phyloP scores from a whole-genome alignment of 2,329 filamentous ascomycete genomes.

The Trichoderma polysporum region DNA sequence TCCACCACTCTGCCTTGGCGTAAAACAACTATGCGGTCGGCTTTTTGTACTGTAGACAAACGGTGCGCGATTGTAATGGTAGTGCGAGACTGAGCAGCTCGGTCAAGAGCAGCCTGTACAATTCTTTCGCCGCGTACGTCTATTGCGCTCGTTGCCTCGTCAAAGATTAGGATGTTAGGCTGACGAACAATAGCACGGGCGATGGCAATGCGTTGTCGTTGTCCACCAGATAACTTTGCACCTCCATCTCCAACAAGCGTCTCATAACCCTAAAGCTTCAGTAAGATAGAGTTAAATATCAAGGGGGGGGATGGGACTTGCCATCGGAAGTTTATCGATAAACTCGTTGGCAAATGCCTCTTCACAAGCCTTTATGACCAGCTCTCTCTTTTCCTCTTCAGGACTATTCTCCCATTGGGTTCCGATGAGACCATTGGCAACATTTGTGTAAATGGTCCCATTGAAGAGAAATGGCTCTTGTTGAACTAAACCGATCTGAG shows the following conservation, averaged over 20 bases:
- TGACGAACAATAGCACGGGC: constrained; percentile 62
- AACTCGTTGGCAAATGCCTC: constrained; percentile 29
- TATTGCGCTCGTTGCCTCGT: constrained; percentile 63
- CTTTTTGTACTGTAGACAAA: constrained; percentile 41
- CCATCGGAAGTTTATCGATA: constrained; percentile 24
- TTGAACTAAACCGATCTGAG: constrained; percentile 47
- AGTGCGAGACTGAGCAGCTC: constrained; percentile 54
- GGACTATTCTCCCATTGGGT: constrained; percentile 12
- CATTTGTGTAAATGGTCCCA: constrained; percentile 43
- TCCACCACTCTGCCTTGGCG: constrained; percentile 29
- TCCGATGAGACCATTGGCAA: constrained; percentile 39
- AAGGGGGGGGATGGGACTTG: neutral
- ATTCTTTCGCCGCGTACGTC: constrained; percentile 44
- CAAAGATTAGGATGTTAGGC: constrained; percentile 61
- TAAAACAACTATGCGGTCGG: constrained; percentile 36
- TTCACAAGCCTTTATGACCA: constrained; percentile 25
- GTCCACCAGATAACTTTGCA: constrained; percentile 49
- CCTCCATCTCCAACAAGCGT: constrained; percentile 30
- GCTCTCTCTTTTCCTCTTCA: neutral
- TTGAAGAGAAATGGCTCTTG: constrained; percentile 51
- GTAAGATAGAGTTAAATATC: neutral
- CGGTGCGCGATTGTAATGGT: constrained; percentile 64
- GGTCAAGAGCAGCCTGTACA: constrained; percentile 55
- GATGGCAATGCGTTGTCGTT: constrained; percentile 65
- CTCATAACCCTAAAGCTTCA: constrained; percentile 23